Evolutionary conservation across 176 grass and related monocot species (phyloP), one percentile per base, ranked within the genome.

Genomic region (Triticum monococcum): DNA sequence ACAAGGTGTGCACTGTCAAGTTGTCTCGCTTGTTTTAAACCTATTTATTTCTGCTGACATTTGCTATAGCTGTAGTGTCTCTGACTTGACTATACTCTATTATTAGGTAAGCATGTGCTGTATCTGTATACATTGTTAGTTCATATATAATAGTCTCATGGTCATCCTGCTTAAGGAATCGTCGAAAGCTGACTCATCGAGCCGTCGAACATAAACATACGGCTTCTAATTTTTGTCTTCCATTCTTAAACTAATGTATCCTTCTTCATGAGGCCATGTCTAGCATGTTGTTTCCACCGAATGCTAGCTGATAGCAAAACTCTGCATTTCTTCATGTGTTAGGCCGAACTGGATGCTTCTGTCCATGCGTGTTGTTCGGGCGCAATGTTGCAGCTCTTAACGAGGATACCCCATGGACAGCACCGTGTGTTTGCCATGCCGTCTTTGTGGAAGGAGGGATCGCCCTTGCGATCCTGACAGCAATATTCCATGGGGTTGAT

Each of bases 381-480:
- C 93, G 84, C 38, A 98, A 98, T 36, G 78, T 94, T 43, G 93
- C 92, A 84, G 88, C 91, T 5, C 69, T 95, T 33, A 92, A 83
- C 91, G 96, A 95, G 63, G 89, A 95, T 82, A 87, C 89, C 48
- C 86, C 90, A 17, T 98, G 93, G 95, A 93, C 87, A 87, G 64
- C 84, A 63, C 96, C 93, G 13, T 98, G 96, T 13, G 73, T 89
- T 38, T 98, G 93, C 57, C 96, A 98, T 86, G 96, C 93, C 74
- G 78, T 98, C 25, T 94, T 89, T 89, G 81, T 98, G 77, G 96
- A 95, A 89, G 96, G 93, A 87, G 96, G 96, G 13, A 84, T 95
- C 83, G 67, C 89, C 5, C 78, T 98, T 40, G 93, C 88, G 25
- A 86, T 87, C 31, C 88, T 92, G 43, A 98, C 96, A 5, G 89